These are phyloP conservation scores for Aspergillus olivimuriae DNA, from an alignment of 495 filamentous ascomycete genomes.

Conservation along the genomic window DNA sequence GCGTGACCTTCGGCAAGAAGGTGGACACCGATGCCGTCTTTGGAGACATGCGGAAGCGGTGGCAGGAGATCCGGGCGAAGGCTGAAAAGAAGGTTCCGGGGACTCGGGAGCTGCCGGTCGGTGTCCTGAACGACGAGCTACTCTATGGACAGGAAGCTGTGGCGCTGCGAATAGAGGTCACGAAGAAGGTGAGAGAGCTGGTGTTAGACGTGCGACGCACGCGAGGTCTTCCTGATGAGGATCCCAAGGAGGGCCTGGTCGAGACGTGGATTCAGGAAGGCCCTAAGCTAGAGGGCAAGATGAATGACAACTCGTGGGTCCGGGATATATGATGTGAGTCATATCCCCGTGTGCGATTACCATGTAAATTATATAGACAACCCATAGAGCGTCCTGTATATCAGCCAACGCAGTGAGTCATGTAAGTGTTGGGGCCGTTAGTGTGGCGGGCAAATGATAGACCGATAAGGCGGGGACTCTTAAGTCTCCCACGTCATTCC, in stretches of 20 bases:
- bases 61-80: slow-evolving; percentile 55
- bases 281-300: slow-evolving; percentile 48
- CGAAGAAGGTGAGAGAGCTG: slow-evolving; percentile 66
- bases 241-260: slow-evolving; percentile 57
- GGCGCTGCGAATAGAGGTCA: slow-evolving; percentile 74
- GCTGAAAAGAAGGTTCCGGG: slow-evolving; percentile 26
- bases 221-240: slow-evolving; percentile 71
- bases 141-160: slow-evolving; percentile 67
- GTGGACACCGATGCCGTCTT: slow-evolving; percentile 45
- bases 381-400: not conserved
- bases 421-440: no score
- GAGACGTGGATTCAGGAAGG: slow-evolving; percentile 59
- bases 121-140: slow-evolving; percentile 63
- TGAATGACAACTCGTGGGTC: slow-evolving; percentile 59
- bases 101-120: slow-evolving; percentile 39
- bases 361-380: slow-evolving; percentile 1
- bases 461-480: not conserved
- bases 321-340: slow-evolving; percentile 43
- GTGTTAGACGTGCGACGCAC: slow-evolving; percentile 68
- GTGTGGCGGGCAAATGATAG: no score
- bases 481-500: not conserved
- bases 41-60: slow-evolving; percentile 60
- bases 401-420: no score
- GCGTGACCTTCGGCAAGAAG: slow-evolving; percentile 62
- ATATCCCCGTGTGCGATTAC: slow-evolving; percentile 2